These are phyloP conservation scores for Solanum gracilifrons DNA, from an alignment of 257 asterid genomes.

Conservation along the genomic window DNA sequence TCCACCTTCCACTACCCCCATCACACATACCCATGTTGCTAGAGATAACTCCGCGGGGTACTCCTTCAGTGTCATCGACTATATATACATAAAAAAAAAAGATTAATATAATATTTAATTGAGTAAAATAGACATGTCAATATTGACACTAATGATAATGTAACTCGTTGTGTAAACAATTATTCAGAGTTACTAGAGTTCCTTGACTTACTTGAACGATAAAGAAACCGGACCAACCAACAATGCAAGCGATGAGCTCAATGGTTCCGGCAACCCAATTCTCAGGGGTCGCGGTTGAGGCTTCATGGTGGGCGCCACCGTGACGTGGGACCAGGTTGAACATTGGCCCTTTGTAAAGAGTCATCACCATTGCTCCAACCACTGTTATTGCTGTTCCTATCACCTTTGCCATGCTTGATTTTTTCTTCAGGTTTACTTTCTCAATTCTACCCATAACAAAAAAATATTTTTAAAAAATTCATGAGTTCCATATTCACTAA, in stretches of 20 bases:
- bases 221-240: conserved; percentile 81
- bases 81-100: background rate
- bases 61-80: conserved; percentile 66
- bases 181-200: too few relatives aligned
- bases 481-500: background rate
- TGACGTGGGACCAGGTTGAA: conserved; percentile 42
- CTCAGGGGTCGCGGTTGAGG: conserved; percentile 22
- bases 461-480: background rate
- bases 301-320: conserved; percentile 23
- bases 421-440: conserved; percentile 40
- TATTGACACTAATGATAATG: background rate
- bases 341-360: conserved; percentile 74
- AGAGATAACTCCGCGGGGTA: conserved; percentile 81
- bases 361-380: conserved; percentile 89
- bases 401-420: conserved; percentile 60
- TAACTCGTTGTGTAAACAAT: background rate
- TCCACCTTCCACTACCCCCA: conserved; percentile 74
- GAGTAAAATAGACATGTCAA: too few relatives aligned
- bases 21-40: conserved; percentile 42
- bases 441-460: conserved; percentile 40
- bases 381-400: conserved; percentile 69
- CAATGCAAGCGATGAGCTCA: conserved; percentile 40
- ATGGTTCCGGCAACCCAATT: conserved; percentile 71
- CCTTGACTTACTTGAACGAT: conserved; percentile 45
- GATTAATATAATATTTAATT: too few relatives aligned